Evolutionary conservation across 2,329 filamentous ascomycete species (phyloP).

Genomic region (Epichloe scottii): DNA sequence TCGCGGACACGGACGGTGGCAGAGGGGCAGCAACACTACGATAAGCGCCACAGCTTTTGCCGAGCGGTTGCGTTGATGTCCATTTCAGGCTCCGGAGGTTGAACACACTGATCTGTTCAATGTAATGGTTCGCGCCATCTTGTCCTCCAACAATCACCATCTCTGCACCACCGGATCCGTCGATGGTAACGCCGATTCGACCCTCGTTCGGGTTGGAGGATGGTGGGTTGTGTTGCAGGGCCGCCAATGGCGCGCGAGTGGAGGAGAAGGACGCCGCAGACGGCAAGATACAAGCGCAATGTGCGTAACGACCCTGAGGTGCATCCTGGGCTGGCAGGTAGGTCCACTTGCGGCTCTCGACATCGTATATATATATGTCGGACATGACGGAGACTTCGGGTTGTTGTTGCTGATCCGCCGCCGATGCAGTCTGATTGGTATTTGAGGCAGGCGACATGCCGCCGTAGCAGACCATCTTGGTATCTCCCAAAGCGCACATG

Average conservation of each 20-base stretch:
- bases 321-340: constrained; percentile 68
- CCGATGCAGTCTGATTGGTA: constrained; percentile 32
- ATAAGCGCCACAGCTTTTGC: constrained; percentile 91
- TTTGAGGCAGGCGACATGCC: constrained; percentile 73
- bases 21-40: constrained; percentile 87
- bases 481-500: constrained; percentile 84
- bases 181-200: constrained; percentile 74
- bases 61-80: constrained; percentile 78
- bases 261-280: constrained; percentile 83
- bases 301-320: constrained; percentile 89
- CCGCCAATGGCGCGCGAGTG: constrained; percentile 68
- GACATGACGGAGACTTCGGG: constrained; percentile 95
- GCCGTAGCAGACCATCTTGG: constrained; percentile 94
- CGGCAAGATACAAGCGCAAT: constrained; percentile 85
- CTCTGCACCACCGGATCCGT: constrained; percentile 84
- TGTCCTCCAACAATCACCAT: constrained; percentile 97
- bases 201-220: constrained; percentile 78
- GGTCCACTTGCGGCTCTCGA: constrained; percentile 71
- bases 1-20: constrained; percentile 48
- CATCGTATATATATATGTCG: constrained; percentile 92
- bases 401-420: constrained; percentile 34
- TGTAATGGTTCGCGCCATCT: constrained; percentile 96
- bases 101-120: constrained; percentile 97
- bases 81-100: constrained; percentile 91
- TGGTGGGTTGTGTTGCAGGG: constrained; percentile 79